These are phyloP conservation scores for Crataegus laevigata DNA, from an alignment of 306 rosid species.

Conservation along the genomic window DNA sequence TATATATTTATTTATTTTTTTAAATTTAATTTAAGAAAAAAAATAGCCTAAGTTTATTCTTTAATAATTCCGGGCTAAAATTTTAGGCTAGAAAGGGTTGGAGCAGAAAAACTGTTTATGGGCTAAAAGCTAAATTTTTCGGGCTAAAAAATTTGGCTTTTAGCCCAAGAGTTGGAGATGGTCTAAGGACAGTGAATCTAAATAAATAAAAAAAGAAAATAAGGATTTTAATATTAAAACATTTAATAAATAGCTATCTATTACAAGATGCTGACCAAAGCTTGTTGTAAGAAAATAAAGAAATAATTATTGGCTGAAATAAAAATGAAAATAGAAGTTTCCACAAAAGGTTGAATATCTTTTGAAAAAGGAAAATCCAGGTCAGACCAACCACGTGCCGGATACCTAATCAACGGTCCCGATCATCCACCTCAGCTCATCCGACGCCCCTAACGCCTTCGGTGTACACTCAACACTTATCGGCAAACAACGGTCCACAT, in stretches of 20 bases:
- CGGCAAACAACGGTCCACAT: slow-evolving; percentile 38
- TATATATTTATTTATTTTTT: too few relatives aligned
- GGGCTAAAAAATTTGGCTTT: too few relatives aligned
- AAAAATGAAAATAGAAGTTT: neutral
- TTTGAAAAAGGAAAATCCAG: slow-evolving; percentile 13
- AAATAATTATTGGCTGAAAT: neutral
- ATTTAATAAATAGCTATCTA: neutral
- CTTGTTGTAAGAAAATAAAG: neutral
- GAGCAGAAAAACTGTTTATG: too few relatives aligned
- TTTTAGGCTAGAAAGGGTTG: too few relatives aligned
- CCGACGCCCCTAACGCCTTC: neutral
- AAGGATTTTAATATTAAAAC: neutral
- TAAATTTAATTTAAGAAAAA: too few relatives aligned
- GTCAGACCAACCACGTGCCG: slow-evolving; percentile 30
- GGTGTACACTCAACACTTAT: slow-evolving; percentile 37
- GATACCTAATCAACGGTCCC: slow-evolving; percentile 19
- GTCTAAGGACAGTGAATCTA: too few relatives aligned
- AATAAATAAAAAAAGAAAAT: too few relatives aligned
- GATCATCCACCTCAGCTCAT: slow-evolving; percentile 28
- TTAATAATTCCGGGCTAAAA: too few relatives aligned
- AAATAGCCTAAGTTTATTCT: too few relatives aligned
- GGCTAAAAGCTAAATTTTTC: too few relatives aligned
- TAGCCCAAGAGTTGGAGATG: too few relatives aligned
- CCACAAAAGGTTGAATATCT: neutral
- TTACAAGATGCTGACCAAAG: neutral